phyloP scores from a whole-genome alignment of 495 filamentous ascomycete genomes.

The Neurospora sp. region DNA sequence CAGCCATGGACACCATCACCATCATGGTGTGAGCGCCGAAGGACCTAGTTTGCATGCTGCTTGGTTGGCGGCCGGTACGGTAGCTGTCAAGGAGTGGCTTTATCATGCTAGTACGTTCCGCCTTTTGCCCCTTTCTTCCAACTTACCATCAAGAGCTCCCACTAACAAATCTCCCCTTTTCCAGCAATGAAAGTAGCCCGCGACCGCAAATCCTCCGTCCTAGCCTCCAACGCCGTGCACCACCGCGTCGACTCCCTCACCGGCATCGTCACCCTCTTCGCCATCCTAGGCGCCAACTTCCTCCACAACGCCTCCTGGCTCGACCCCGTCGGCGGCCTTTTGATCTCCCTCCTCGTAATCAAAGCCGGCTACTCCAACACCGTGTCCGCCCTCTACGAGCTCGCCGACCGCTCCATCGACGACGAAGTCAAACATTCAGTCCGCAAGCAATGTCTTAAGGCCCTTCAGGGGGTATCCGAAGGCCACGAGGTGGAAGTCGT shows the following conservation, averaged over 20 bases:
- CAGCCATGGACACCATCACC: conserved; percentile 46
- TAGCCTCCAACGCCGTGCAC: conserved; percentile 94
- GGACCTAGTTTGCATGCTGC: conserved; percentile 84
- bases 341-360: conserved; percentile 88
- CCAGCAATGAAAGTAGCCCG: conserved; percentile 92
- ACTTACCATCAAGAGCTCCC: too few species aligned
- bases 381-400: conserved; percentile 64
- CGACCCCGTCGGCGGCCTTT: conserved; percentile 85
- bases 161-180: conserved; percentile 2
- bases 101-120: conserved; percentile 79
- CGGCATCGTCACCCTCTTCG: conserved; percentile 78
- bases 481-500: conserved; percentile 46
- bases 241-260: conserved; percentile 94
- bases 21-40: conserved; percentile 49
- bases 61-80: conserved; percentile 88
- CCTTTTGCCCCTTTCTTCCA: too few species aligned
- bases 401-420: conserved; percentile 83
- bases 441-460: conserved; percentile 49
- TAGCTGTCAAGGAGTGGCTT: conserved; percentile 89
- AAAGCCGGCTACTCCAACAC: conserved; percentile 86
- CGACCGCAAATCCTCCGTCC: conserved; percentile 85
- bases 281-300: conserved; percentile 82
- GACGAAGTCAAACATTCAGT: conserved; percentile 65
- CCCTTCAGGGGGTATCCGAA: conserved; percentile 37
- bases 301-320: conserved; percentile 77